Percentiles rank a stretch among this genome's conserved stretches.
These are phyloP conservation scores for Vitis amurensis DNA, from an alignment of 164 flowering plant genomes.

Conservation along the genomic window DNA sequence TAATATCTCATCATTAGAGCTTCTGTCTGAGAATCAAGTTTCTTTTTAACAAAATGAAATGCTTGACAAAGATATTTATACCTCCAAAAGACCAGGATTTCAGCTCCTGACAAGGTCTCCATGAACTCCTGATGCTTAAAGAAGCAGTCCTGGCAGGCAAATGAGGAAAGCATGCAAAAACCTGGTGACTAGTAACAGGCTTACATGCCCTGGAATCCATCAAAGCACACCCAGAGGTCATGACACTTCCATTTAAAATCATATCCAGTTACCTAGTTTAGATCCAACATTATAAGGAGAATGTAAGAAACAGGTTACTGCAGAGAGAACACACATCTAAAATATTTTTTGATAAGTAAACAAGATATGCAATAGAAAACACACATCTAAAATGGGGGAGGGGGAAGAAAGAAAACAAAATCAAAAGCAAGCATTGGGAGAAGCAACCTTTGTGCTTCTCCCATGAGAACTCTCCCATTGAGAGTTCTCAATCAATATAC, in stretches of 20 bases:
- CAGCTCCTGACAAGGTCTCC: constrained; percentile 19
- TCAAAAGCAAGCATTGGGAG: too few relatives aligned
- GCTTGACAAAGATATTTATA: not conserved
- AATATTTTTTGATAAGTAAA: too few relatives aligned
- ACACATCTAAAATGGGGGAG: too few relatives aligned
- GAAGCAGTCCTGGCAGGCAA: constrained; percentile 1
- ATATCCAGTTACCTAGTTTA: constrained; percentile 23
- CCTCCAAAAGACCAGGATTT: constrained; percentile 23
- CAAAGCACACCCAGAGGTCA: constrained; percentile 23
- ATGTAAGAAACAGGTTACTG: not conserved
- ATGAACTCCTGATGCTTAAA: constrained; percentile 8
- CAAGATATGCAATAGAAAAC: too few relatives aligned
- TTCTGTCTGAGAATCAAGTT: too few relatives aligned
- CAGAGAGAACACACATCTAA: not conserved
- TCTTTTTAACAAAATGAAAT: too few relatives aligned
- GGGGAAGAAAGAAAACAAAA: too few relatives aligned
- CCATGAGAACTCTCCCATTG: too few relatives aligned
- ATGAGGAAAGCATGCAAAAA: constrained; percentile 8
- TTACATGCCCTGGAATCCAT: constrained; percentile 20
- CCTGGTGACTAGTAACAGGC: constrained; percentile 6
- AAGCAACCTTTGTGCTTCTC: too few relatives aligned
- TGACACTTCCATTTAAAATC: constrained; percentile 36
- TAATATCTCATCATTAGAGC: too few relatives aligned
- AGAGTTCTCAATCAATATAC: not conserved
- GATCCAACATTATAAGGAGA: not conserved